phyloP scores from a whole-genome alignment of 495 filamentous ascomycete species.

The Penicillium odoratum region DNA sequence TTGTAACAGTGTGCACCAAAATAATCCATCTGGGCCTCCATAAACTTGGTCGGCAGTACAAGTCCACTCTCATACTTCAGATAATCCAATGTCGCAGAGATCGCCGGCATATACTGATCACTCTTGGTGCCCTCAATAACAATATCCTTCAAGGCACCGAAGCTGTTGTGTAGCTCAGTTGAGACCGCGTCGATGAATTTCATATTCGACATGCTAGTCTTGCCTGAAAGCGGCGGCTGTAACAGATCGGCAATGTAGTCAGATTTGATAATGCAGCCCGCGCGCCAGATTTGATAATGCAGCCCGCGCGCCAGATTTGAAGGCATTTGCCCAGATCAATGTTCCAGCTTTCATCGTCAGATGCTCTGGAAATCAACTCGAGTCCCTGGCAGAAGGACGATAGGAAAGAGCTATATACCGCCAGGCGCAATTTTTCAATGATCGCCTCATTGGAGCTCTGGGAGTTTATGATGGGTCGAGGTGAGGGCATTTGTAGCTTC shows the following conservation, averaged over 20 bases:
- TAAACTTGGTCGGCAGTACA: constrained; percentile 65
- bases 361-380: constrained; percentile 62
- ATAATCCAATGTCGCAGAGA: constrained; percentile 68
- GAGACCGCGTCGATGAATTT: constrained; percentile 53
- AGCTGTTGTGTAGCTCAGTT: constrained; percentile 53
- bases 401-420: constrained; percentile 64
- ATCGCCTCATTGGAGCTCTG: constrained; percentile 46
- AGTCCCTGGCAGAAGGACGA: constrained; percentile 67
- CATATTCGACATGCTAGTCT: constrained; percentile 36
- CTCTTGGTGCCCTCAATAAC: constrained; percentile 56
- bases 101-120: constrained; percentile 64
- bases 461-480: constrained; percentile 40
- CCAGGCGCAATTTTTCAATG: constrained; percentile 58
- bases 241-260: constrained; percentile 66
- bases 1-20: constrained; percentile 74
- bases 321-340: constrained; percentile 59
- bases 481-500: constrained; percentile 43
- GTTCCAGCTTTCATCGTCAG: constrained; percentile 62
- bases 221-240: constrained; percentile 37
- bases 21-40: constrained; percentile 75
- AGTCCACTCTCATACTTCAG: constrained; percentile 62
- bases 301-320: constrained; percentile 71
- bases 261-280: constrained; percentile 72
- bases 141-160: constrained; percentile 54
- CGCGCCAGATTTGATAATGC: constrained; percentile 75